These are phyloP conservation scores for Plantago ovata DNA, from an alignment of 257 asterid genomes.

Conservation along the genomic window DNA sequence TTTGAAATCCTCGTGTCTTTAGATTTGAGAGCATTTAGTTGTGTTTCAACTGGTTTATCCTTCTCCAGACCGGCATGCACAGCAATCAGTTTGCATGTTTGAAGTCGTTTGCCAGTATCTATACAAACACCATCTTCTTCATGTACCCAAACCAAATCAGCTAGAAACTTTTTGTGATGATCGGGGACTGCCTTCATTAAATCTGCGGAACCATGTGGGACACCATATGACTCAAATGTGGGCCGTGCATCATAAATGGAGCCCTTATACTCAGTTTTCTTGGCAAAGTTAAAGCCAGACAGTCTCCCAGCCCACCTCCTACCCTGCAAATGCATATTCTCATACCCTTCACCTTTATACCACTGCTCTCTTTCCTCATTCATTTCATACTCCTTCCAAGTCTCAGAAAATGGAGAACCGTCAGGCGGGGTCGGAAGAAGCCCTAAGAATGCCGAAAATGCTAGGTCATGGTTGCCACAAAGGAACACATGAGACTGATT, in stretches of 20 bases:
- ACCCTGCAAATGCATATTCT: slow-evolving; percentile 88
- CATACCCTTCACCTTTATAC: slow-evolving; percentile 77
- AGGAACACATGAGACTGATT: slow-evolving; percentile 76
- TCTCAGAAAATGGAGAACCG: slow-evolving; percentile 64
- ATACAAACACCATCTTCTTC: slow-evolving; percentile 81
- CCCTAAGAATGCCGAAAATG: slow-evolving; percentile 85
- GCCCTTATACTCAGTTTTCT: slow-evolving; percentile 69
- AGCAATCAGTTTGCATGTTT: slow-evolving; percentile 63
- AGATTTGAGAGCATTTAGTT: slow-evolving; percentile 56
- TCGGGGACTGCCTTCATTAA: slow-evolving; percentile 75
- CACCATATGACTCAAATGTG: slow-evolving; percentile 84
- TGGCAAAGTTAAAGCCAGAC: slow-evolving; percentile 52
- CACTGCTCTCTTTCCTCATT: slow-evolving; percentile 83
- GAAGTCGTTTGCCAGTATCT: slow-evolving; percentile 57
- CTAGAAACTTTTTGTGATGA: slow-evolving; percentile 81
- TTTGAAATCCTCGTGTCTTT: slow-evolving; percentile 85
- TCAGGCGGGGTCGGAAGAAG: slow-evolving; percentile 68
- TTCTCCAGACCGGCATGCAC: slow-evolving; percentile 94
- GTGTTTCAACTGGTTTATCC: slow-evolving; percentile 47
- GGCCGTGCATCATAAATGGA: slow-evolving; percentile 86
- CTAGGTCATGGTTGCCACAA: slow-evolving; percentile 88
- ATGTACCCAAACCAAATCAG: slow-evolving; percentile 88
- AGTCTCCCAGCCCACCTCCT: slow-evolving; percentile 93
- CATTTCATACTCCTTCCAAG: slow-evolving; percentile 84
- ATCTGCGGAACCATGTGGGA: slow-evolving; percentile 89